A percentile compares a stretch with the other conserved stretches of the same genome.
Evolutionary conservation across 805 yeast species (phyloP).

Genomic region (Zygosaccharomyces rouxii): DNA sequence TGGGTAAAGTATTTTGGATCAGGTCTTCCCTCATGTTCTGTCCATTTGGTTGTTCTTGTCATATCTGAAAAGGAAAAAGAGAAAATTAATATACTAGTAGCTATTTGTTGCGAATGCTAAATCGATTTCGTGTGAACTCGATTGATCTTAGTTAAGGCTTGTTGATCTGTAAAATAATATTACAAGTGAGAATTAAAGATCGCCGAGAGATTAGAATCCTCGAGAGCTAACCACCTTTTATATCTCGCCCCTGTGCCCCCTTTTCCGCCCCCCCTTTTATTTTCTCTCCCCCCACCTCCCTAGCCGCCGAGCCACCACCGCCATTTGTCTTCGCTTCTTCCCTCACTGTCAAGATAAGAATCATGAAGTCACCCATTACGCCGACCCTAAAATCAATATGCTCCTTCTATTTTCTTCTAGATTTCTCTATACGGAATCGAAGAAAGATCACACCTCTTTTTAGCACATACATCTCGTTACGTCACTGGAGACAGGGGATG

Average conservation of each 20-base stretch:
- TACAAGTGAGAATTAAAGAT: neutral
- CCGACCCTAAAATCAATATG: neutral
- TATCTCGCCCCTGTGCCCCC: neutral
- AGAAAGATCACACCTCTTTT: neutral
- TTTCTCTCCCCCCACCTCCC: neutral
- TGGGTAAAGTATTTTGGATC: slow-evolving; percentile 75
- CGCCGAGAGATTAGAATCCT: no score
- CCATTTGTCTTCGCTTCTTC: neutral
- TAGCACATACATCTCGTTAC: no score
- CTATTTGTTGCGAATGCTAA: no score
- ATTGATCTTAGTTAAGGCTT: neutral
- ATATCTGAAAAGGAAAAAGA: slow-evolving; percentile 30
- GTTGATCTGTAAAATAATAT: neutral
- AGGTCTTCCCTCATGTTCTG: slow-evolving; percentile 52
- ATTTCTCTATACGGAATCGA: neutral
- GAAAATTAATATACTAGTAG: neutral
- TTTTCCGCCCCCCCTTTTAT: neutral
- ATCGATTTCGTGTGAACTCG: neutral
- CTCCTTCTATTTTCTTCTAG: neutral
- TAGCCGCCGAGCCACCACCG: slow-evolving; percentile 7
- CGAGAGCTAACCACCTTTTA: neutral
- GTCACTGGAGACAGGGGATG: no score
- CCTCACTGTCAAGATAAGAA: neutral
- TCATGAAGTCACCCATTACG: neutral
- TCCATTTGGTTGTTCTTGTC: slow-evolving; percentile 82